Percentiles rank a stretch among this genome's conserved stretches.
Conservation (phyloP, 2,329 filamentous ascomycete species). For the Diaporthe vexans region DNA sequence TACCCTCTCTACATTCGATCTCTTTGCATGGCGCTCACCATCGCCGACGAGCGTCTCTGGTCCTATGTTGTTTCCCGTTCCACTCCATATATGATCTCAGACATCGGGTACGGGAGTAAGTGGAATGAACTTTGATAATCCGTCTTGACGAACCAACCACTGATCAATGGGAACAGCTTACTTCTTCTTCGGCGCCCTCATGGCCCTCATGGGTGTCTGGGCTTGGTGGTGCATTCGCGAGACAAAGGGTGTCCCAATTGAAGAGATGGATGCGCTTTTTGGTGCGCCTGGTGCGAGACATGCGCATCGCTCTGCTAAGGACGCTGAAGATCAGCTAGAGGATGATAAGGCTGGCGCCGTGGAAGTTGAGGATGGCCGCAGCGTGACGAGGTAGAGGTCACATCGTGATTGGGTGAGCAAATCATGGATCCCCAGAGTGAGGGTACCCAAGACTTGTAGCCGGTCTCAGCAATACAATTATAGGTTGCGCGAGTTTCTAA, state of each 20-base stretch:
- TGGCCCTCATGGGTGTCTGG: conserved; percentile 20
- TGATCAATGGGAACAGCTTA: background rate
- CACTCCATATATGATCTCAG: conserved; percentile 22
- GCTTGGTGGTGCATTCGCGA: conserved; percentile 27
- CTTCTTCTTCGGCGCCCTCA: conserved; percentile 20
- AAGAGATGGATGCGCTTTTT: conserved; percentile 31
- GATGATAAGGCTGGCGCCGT: conserved; percentile 1
- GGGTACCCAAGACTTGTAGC: no score
- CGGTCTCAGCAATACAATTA: no score
- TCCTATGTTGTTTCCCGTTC: conserved; percentile 22
- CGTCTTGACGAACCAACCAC: background rate
- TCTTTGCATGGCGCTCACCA: conserved; percentile 22
- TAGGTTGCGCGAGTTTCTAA: no score
- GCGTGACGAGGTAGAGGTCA: background rate
- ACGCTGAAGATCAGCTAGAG: background rate
- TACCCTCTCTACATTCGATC: conserved; percentile 17
- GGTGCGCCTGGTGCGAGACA: conserved; percentile 14
- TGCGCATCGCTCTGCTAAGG: background rate
- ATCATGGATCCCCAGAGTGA: no score
- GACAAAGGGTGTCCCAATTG: conserved; percentile 14
- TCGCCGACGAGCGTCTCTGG: conserved; percentile 27
- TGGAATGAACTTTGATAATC: background rate
- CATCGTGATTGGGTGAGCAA: no score
- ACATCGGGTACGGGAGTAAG: conserved; percentile 27
- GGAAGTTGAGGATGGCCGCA: background rate